Conservation (phyloP, 352 stramenopile genomes). For the Pythium brassicae region DNA sequence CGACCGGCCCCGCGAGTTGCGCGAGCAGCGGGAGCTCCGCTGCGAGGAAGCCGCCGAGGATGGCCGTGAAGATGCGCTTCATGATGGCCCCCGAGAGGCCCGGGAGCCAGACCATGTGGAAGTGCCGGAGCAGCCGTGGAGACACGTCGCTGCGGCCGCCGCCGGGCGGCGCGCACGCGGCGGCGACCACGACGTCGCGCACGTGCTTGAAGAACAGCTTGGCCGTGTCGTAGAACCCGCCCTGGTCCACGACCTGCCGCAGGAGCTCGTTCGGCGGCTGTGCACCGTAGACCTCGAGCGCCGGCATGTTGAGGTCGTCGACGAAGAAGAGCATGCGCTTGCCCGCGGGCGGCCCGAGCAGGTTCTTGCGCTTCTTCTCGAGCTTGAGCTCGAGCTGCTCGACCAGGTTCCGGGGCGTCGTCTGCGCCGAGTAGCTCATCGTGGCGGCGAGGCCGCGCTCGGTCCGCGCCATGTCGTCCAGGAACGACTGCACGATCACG, state of each 20-base stretch:
- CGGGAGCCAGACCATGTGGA: slow-evolving; percentile 90
- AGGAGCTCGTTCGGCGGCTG: slow-evolving; percentile 91
- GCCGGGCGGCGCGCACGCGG: slow-evolving; percentile 83
- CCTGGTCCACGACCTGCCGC: slow-evolving; percentile 89
- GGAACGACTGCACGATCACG: slow-evolving; percentile 88
- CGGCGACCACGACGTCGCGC: slow-evolving; percentile 80
- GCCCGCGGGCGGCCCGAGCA: slow-evolving; percentile 61
- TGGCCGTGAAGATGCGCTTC: slow-evolving; percentile 88
- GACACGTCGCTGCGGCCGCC: slow-evolving; percentile 86
- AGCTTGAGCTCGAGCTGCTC: slow-evolving; percentile 82
- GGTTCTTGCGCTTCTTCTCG: slow-evolving; percentile 84
- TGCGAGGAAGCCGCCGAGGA: slow-evolving; percentile 84
- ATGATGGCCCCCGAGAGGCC: slow-evolving; percentile 82
- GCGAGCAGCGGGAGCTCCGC: slow-evolving; percentile 62
- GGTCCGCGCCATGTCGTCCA: slow-evolving; percentile 85
- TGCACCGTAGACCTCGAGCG: slow-evolving; percentile 90
- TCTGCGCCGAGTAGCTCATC: slow-evolving; percentile 90
- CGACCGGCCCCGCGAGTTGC: slow-evolving; percentile 75
- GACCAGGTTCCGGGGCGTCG: slow-evolving; percentile 78
- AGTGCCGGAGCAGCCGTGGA: slow-evolving; percentile 83
- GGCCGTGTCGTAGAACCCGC: slow-evolving; percentile 86
- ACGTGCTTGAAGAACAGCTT: slow-evolving; percentile 95
- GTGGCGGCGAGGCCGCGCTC: slow-evolving; percentile 79
- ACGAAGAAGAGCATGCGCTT: slow-evolving; percentile 89
- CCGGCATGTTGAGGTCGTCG: slow-evolving; percentile 93